A percentile compares a stretch with the other conserved stretches of the same genome.
phyloP scores from a whole-genome alignment of 805 yeast species.

The Candida sithepensis region DNA sequence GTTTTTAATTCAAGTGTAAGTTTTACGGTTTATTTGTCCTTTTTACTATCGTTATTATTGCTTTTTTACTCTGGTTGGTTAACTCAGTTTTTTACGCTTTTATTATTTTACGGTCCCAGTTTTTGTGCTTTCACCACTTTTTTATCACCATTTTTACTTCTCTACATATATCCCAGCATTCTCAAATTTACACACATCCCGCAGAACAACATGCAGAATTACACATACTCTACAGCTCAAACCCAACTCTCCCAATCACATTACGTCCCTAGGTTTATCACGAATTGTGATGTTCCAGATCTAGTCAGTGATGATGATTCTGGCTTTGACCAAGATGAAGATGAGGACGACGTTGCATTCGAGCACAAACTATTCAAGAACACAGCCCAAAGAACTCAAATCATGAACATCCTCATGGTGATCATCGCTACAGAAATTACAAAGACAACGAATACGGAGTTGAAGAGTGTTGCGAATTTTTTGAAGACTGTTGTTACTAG shows the following conservation, averaged over 20 bases:
- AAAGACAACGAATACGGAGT: neutral
- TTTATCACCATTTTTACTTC: neutral
- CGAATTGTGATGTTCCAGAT: constrained; percentile 8
- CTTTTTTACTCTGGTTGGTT: neutral
- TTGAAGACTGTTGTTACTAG: constrained; percentile 2
- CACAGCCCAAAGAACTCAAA: neutral
- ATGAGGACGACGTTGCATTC: neutral
- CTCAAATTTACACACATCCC: neutral
- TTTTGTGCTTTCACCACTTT: neutral
- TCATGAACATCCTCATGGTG: neutral
- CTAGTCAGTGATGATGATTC: constrained; percentile 6
- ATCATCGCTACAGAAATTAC: constrained; percentile 2
- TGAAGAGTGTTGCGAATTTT: constrained; percentile 2
- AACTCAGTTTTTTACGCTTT: neutral
- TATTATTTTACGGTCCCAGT: neutral
- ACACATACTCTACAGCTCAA: constrained; percentile 1
- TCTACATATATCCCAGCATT: neutral
- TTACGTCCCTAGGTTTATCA: neutral
- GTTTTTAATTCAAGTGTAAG: neutral
- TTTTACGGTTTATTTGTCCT: neutral
- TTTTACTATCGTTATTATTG: neutral
- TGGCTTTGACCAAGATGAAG: constrained; percentile 1
- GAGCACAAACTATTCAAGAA: neutral
- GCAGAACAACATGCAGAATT: constrained; percentile 4
- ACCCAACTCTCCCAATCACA: neutral